Evolutionary conservation across 257 asterid species (phyloP).

Genomic region (Euphrasia confusa): DNA sequence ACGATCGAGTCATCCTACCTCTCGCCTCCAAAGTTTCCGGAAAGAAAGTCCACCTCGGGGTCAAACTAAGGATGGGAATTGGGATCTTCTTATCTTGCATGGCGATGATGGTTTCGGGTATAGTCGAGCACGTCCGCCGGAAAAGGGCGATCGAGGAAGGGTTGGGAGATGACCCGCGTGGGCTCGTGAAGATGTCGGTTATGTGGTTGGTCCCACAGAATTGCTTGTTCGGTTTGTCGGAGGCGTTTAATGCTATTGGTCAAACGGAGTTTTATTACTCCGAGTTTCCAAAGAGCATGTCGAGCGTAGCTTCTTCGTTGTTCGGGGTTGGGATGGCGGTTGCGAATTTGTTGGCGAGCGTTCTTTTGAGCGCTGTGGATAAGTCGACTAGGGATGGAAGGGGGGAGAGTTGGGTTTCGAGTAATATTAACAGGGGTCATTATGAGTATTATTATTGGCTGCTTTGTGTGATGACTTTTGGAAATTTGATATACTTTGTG

Average conservation of each 20-base stretch:
- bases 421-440: slow-evolving; percentile 46
- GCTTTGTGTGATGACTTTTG: background rate
- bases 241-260: slow-evolving; percentile 53
- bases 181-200: slow-evolving; percentile 47
- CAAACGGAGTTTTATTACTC: slow-evolving; percentile 61
- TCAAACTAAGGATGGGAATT: slow-evolving; percentile 55
- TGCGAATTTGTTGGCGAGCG: slow-evolving; percentile 48
- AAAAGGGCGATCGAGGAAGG: slow-evolving; percentile 42
- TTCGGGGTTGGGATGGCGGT: slow-evolving; percentile 52
- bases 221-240: slow-evolving; percentile 49
- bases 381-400: slow-evolving; percentile 31
- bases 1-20: slow-evolving; percentile 56
- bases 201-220: slow-evolving; percentile 70
- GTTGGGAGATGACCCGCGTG: slow-evolving; percentile 13
- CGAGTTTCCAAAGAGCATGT: slow-evolving; percentile 59
- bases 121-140: slow-evolving; percentile 46
- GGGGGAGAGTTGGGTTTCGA: slow-evolving; percentile 56
- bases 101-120: slow-evolving; percentile 44
- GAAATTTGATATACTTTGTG: background rate
- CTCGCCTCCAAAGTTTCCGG: slow-evolving; percentile 44
- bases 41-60: slow-evolving; percentile 38
- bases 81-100: slow-evolving; percentile 45
- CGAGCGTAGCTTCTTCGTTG: slow-evolving; percentile 50
- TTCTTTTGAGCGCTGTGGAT: slow-evolving; percentile 44
- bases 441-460: slow-evolving; percentile 51